phyloP scores from a whole-genome alignment of 805 yeast genomes.

The Blastobotrys mokoenaii region DNA sequence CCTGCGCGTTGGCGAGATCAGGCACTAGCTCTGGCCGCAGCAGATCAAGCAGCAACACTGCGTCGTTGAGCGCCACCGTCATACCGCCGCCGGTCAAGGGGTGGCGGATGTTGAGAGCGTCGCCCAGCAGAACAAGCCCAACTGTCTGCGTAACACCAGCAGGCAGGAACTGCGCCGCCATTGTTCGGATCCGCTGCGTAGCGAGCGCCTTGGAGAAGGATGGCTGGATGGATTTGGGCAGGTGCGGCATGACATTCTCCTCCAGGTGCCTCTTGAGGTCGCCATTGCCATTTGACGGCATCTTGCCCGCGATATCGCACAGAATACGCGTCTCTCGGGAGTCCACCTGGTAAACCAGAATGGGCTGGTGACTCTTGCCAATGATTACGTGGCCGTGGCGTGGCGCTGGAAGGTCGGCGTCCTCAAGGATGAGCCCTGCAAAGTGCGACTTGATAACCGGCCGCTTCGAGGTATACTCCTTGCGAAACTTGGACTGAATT shows the following conservation, averaged over 20 bases:
- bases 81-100: slow-evolving; percentile 99
- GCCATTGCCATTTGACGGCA: slow-evolving; percentile 57
- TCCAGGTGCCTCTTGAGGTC: slow-evolving; percentile 54
- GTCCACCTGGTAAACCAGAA: slow-evolving; percentile 80
- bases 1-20: slow-evolving; percentile 49
- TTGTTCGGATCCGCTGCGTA: slow-evolving; percentile 55
- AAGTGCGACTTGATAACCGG: slow-evolving; percentile 78
- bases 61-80: slow-evolving; percentile 94
- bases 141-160: slow-evolving; percentile 60
- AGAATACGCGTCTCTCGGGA: slow-evolving; percentile 77
- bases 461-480: slow-evolving; percentile 51
- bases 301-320: slow-evolving; percentile 74
- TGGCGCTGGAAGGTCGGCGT: slow-evolving; percentile 69
- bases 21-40: slow-evolving; percentile 47
- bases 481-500: slow-evolving; percentile 85
- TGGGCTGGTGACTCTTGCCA: slow-evolving; percentile 73
- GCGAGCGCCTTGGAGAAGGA: slow-evolving; percentile 60
- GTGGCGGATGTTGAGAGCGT: slow-evolving; percentile 94
- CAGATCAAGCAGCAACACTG: slow-evolving; percentile 55
- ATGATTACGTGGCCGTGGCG: slow-evolving; percentile 85
- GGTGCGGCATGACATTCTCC: slow-evolving; percentile 50
- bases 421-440: slow-evolving; percentile 67
- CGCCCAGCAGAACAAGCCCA: slow-evolving; percentile 82
- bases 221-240: slow-evolving; percentile 60
- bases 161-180: slow-evolving; percentile 90